Percentiles rank a stretch among this genome's conserved stretches.
phyloP scores from a whole-genome alignment of 106 monocot genomes.

The Dioscorea zingiberensis region DNA sequence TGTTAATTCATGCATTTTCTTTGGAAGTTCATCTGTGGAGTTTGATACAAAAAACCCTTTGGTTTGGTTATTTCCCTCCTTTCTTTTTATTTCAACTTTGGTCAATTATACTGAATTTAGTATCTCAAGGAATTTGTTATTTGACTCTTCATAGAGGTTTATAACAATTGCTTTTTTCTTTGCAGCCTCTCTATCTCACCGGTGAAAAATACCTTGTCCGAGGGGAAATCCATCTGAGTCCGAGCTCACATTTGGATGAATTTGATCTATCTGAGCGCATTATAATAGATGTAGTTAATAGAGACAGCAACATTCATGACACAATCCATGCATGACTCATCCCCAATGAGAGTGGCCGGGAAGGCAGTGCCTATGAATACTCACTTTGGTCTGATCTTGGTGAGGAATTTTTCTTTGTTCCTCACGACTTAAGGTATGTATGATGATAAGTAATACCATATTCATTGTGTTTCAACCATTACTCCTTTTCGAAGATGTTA shows the following conservation, averaged over 20 bases:
- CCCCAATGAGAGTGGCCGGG: constrained; percentile 17
- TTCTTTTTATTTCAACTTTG: constrained; percentile 1
- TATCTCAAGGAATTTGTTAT: too few species aligned
- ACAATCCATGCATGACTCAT: constrained; percentile 32
- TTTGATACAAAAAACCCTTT: constrained; percentile 52
- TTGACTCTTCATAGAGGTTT: neutral
- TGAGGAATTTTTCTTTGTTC: constrained; percentile 54
- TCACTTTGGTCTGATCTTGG: constrained; percentile 74
- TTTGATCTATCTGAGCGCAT: constrained; percentile 42
- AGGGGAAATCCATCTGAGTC: constrained; percentile 68
- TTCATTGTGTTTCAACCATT: too few species aligned
- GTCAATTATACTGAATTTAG: constrained; percentile 1
- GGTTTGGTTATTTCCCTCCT: constrained; percentile 17
- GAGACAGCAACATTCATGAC: constrained; percentile 32
- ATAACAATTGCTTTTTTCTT: neutral
- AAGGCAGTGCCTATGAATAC: constrained; percentile 44
- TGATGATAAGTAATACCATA: neutral
- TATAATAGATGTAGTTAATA: constrained; percentile 58
- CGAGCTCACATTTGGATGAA: constrained; percentile 17
- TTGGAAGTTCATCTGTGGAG: constrained; percentile 55
- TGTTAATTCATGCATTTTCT: constrained; percentile 72
- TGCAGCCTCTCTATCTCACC: constrained; percentile 67
- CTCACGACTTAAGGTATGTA: constrained; percentile 66
- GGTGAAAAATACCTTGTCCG: constrained; percentile 74
- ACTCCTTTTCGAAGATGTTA: too few species aligned